Evolutionary conservation across 2,329 filamentous ascomycete species (phyloP).

Genomic region (Microdochium trichocladiopsis): DNA sequence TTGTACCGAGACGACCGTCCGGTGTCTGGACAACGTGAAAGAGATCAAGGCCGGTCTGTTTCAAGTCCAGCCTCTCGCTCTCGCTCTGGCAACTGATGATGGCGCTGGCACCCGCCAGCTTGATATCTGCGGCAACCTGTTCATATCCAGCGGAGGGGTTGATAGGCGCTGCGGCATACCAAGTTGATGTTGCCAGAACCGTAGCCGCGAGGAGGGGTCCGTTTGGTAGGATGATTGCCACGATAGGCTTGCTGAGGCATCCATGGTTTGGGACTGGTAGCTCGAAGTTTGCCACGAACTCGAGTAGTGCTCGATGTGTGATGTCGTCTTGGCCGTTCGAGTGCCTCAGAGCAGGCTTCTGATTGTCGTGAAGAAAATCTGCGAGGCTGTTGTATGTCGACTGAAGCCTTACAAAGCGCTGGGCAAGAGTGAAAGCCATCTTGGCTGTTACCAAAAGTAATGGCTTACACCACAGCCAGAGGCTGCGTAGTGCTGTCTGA

Average conservation of each 20-base stretch:
- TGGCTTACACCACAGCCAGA: too few relatives aligned
- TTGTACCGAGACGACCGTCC: constrained; percentile 26
- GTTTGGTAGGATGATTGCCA: constrained; percentile 45
- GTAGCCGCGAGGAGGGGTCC: constrained; percentile 44
- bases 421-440: neutral
- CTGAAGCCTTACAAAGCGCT: neutral
- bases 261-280: constrained; percentile 14
- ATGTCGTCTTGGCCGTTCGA: constrained; percentile 16
- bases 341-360: constrained; percentile 19
- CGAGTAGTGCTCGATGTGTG: constrained; percentile 20
- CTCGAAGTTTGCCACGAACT: constrained; percentile 23
- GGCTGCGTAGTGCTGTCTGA: too few relatives aligned
- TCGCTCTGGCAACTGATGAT: constrained; percentile 37
- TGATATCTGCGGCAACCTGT: constrained; percentile 43
- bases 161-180: constrained; percentile 45
- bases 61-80: constrained; percentile 29
- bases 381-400: constrained; percentile 28
- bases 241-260: constrained; percentile 27
- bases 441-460: neutral
- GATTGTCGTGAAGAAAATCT: constrained; percentile 20
- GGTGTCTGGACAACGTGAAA: constrained; percentile 23
- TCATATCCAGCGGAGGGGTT: constrained; percentile 38
- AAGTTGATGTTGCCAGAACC: constrained; percentile 38
- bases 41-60: constrained; percentile 25
- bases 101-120: constrained; percentile 35